Conservation (phyloP, 345 rosid genomes). For the Abelmoschus esculentus region DNA sequence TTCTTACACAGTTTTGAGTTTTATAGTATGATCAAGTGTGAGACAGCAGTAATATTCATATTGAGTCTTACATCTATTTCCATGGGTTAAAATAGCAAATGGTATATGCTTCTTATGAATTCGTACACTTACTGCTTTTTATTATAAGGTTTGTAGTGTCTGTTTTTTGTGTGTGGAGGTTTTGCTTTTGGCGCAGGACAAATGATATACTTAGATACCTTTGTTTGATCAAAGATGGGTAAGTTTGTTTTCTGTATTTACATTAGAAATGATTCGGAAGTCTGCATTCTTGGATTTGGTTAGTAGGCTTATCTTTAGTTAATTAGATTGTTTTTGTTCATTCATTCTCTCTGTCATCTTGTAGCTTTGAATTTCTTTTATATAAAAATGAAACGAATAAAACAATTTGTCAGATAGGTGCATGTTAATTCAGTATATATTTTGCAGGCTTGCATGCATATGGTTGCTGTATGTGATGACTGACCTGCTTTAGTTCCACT, state of each 20-base stretch:
- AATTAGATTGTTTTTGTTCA: background rate
- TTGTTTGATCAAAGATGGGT: too few relatives aligned
- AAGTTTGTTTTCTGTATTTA: background rate
- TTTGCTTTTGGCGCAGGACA: too few relatives aligned
- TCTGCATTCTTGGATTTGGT: background rate
- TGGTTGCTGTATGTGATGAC: background rate
- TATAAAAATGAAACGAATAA: background rate
- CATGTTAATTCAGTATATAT: background rate
- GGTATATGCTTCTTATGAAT: constrained; percentile 4
- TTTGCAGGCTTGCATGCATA: background rate
- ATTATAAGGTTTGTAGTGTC: background rate
- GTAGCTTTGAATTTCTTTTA: background rate
- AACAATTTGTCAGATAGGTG: background rate
- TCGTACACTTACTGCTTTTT: background rate
- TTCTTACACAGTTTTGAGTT: constrained; percentile 6
- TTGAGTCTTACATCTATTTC: background rate
- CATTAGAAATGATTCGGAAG: background rate
- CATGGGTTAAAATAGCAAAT: constrained; percentile 6
- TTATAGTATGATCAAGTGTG: constrained; percentile 20
- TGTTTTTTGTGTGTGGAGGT: too few relatives aligned
- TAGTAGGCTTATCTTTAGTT: background rate
- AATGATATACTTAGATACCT: too few relatives aligned
- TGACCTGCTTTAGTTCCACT: background rate
- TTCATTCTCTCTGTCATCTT: background rate
- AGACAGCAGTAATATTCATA: constrained; percentile 15